Percentiles rank a stretch among this genome's conserved stretches.
Evolutionary conservation across 371 early-diverging fungal species (phyloP).

Genomic region (Mucor mucedo): DNA sequence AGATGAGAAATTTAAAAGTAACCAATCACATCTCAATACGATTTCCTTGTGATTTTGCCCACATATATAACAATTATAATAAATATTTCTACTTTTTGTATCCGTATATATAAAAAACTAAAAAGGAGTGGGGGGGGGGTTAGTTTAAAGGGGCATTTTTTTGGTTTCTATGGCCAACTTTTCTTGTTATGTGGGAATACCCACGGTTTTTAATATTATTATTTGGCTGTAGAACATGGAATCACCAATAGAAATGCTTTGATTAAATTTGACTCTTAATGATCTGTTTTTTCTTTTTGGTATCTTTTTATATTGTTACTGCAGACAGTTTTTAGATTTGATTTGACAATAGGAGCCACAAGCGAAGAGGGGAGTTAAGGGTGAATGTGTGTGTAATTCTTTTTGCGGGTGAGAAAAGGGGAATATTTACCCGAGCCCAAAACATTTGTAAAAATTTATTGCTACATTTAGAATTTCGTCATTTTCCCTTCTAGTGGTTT

Average conservation of each 20-base stretch:
- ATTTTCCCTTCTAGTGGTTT: slow-evolving; percentile 2
- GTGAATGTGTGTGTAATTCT: background rate
- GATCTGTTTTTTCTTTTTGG: background rate
- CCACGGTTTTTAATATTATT: no score
- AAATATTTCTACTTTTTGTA: no score
- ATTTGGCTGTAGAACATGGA: no score
- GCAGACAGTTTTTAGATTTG: background rate
- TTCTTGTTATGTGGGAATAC: no score
- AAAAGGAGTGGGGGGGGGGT: no score
- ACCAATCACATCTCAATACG: background rate
- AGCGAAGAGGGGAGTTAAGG: background rate
- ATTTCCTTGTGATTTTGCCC: background rate
- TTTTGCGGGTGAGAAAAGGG: background rate
- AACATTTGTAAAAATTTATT: slow-evolving; percentile 4
- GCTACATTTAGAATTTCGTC: slow-evolving; percentile 24
- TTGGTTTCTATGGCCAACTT: no score
- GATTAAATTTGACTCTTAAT: slow-evolving; percentile 2
- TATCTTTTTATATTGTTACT: background rate
- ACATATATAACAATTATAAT: background rate
- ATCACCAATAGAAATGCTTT: background rate
- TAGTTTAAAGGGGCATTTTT: no score
- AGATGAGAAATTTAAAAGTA: background rate
- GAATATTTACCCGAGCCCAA: slow-evolving; percentile 5
- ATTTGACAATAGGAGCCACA: no score
- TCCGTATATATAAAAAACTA: no score